These are phyloP conservation scores for Pseudonitzschia pungens DNA, from an alignment of 108 stramenopile species.

Conservation along the genomic window DNA sequence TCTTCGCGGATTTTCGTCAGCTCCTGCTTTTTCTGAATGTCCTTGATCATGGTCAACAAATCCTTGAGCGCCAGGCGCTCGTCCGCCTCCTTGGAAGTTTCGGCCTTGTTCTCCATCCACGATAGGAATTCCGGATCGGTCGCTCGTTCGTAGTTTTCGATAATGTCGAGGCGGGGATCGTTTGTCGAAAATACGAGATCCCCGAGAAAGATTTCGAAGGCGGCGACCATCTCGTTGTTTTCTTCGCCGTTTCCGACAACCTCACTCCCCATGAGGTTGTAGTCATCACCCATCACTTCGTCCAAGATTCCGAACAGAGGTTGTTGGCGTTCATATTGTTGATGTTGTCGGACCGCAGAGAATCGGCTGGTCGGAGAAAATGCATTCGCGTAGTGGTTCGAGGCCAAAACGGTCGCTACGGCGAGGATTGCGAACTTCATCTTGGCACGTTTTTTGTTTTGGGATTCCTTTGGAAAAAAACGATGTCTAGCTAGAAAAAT, in stretches of 20 bases:
- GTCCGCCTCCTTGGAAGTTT: constrained; percentile 68
- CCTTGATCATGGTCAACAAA: constrained; percentile 74
- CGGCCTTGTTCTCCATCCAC: constrained; percentile 70
- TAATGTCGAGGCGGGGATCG: constrained; percentile 85
- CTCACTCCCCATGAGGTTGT: constrained; percentile 54
- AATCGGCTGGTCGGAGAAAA: constrained; percentile 6
- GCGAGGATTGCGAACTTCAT: constrained; percentile 9
- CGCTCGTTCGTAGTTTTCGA: constrained; percentile 75
- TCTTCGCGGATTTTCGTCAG: constrained; percentile 63
- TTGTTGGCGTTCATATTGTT: constrained; percentile 7
- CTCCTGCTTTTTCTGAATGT: constrained; percentile 66
- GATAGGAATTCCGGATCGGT: constrained; percentile 56
- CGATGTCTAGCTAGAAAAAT: too few relatives aligned
- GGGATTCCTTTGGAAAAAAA: too few relatives aligned
- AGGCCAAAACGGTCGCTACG: constrained; percentile 2
- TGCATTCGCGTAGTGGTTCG: not conserved
- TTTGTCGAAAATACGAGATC: constrained; percentile 88
- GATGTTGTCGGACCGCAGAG: constrained; percentile 3
- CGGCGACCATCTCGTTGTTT: constrained; percentile 19
- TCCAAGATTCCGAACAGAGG: constrained; percentile 68
- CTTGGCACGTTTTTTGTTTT: not conserved
- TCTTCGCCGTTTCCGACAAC: constrained; percentile 49
- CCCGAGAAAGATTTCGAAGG: constrained; percentile 84
- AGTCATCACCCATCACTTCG: constrained; percentile 77
- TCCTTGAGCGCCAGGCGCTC: constrained; percentile 74